phyloP scores from a whole-genome alignment of 495 filamentous ascomycete species.

The Trichoderma reesei region DNA sequence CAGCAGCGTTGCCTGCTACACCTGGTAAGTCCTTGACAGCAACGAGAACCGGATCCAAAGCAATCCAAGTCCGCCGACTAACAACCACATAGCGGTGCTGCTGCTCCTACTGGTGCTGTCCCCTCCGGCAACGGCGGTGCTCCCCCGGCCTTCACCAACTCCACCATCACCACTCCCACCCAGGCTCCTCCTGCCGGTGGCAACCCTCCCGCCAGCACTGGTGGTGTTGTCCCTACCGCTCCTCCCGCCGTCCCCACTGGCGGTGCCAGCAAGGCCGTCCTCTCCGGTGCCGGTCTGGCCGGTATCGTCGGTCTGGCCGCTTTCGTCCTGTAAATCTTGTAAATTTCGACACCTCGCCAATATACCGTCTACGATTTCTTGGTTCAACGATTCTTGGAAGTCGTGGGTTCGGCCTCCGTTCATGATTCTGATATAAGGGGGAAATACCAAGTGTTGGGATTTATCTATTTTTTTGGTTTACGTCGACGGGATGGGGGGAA shows the following conservation, averaged over 20 bases:
- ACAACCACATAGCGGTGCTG: conserved; percentile 12
- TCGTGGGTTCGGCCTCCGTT: conserved; percentile 20
- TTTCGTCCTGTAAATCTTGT: conserved; percentile 58
- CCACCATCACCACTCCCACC: conserved; percentile 22
- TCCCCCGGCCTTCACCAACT: conserved; percentile 16
- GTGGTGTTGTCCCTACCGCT: conserved; percentile 16
- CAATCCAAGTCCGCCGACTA: no score
- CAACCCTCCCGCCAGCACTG: conserved; percentile 9
- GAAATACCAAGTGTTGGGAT: conserved; percentile 24
- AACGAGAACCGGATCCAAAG: no score
- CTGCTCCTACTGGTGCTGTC: conserved; percentile 2
- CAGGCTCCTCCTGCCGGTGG: background rate
- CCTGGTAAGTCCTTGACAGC: conserved; percentile 57
- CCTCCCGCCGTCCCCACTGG: conserved; percentile 41
- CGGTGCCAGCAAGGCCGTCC: conserved; percentile 54
- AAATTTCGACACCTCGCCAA: conserved; percentile 14
- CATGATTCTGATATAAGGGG: conserved; percentile 20
- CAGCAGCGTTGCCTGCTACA: conserved; percentile 54
- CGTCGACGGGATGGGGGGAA: conserved; percentile 19
- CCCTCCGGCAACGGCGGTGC: conserved; percentile 13
- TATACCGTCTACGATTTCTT: conserved; percentile 28
- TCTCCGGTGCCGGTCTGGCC: conserved; percentile 62
- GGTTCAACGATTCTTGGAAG: conserved; percentile 26
- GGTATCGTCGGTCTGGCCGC: conserved; percentile 66
- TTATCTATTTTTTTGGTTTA: conserved; percentile 18